Percentiles rank a stretch among this genome's conserved stretches.
Evolutionary conservation across 257 asterid species (phyloP).

Genomic region (Plantago major): DNA sequence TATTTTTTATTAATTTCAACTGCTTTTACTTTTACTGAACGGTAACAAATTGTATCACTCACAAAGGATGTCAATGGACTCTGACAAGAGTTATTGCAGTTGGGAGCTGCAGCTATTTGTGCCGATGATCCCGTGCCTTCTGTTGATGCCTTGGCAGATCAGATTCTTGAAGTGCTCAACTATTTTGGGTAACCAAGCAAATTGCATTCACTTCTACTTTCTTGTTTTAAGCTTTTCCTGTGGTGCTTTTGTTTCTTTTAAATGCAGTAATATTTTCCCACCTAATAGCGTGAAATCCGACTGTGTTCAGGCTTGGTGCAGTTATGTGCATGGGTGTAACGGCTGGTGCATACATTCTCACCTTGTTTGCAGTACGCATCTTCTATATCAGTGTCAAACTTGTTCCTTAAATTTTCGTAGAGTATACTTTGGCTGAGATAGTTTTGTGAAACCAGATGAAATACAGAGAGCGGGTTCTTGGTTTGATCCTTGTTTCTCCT

Average conservation of each 20-base stretch:
- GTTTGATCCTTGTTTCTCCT: constrained; percentile 90
- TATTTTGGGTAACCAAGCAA: constrained; percentile 59
- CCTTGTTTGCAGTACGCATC: constrained; percentile 72
- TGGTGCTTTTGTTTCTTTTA: constrained; percentile 16
- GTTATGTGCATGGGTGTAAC: constrained; percentile 96
- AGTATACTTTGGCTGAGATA: constrained; percentile 9
- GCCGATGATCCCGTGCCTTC: constrained; percentile 51
- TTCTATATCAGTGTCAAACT: neutral
- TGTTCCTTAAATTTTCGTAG: constrained; percentile 4
- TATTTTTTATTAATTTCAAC: neutral
- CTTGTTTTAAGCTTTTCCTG: neutral
- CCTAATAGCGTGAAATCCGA: constrained; percentile 20
- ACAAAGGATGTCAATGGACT: constrained; percentile 41
- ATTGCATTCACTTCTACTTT: constrained; percentile 1
- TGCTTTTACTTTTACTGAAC: neutral
- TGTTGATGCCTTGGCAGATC: constrained; percentile 78
- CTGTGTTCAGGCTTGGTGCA: constrained; percentile 70
- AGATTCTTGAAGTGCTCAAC: constrained; percentile 81
- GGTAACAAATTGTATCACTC: constrained; percentile 33
- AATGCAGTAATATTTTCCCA: neutral
- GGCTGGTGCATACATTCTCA: constrained; percentile 91
- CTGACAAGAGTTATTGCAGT: constrained; percentile 87
- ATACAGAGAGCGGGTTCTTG: constrained; percentile 79
- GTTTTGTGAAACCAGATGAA: constrained; percentile 52
- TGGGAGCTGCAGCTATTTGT: constrained; percentile 87